These are phyloP conservation scores for Exophiala calicioides DNA, from an alignment of 2,329 filamentous ascomycete species.

Conservation along the genomic window DNA sequence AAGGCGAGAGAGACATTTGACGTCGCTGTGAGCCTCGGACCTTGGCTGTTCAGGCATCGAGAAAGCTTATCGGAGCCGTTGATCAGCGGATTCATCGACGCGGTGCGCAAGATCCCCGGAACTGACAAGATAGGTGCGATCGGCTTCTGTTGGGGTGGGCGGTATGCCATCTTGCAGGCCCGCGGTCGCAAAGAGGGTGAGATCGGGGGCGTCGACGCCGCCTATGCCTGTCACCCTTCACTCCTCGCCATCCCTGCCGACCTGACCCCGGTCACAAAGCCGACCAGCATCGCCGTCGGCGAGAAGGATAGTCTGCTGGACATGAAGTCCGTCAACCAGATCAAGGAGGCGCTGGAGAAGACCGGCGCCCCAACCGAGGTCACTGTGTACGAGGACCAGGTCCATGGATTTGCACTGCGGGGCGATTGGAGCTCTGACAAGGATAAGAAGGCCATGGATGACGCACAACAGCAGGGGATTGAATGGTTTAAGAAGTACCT, in stretches of 20 bases:
- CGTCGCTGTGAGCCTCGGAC: slow-evolving; percentile 43
- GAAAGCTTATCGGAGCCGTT: slow-evolving; percentile 45
- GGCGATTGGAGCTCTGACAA: slow-evolving; percentile 45
- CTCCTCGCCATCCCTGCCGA: slow-evolving; percentile 46
- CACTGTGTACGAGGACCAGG: slow-evolving; percentile 45
- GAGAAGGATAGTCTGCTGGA: slow-evolving; percentile 46
- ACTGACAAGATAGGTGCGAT: slow-evolving; percentile 44
- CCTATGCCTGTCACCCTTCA: slow-evolving; percentile 45
- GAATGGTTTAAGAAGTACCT: slow-evolving; percentile 44
- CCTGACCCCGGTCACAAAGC: slow-evolving; percentile 43
- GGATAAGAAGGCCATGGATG: slow-evolving; percentile 52
- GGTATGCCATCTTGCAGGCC: slow-evolving; percentile 41
- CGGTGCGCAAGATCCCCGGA: slow-evolving; percentile 41
- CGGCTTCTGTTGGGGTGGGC: slow-evolving; percentile 52
- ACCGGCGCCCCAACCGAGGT: slow-evolving; percentile 41
- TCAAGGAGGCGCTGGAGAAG: slow-evolving; percentile 46
- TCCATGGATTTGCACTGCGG: slow-evolving; percentile 48
- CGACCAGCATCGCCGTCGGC: slow-evolving; percentile 45
- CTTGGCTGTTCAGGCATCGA: slow-evolving; percentile 47
- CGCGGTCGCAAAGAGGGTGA: slow-evolving; percentile 30
- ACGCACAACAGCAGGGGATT: slow-evolving; percentile 44
- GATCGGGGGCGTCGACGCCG: slow-evolving; percentile 43
- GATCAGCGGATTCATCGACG: slow-evolving; percentile 47
- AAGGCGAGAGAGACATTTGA: slow-evolving; percentile 45
- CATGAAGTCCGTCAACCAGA: slow-evolving; percentile 41